Evolutionary conservation across 2,329 filamentous ascomycete genomes (phyloP).

Genomic region (Monosporascus sp.): DNA sequence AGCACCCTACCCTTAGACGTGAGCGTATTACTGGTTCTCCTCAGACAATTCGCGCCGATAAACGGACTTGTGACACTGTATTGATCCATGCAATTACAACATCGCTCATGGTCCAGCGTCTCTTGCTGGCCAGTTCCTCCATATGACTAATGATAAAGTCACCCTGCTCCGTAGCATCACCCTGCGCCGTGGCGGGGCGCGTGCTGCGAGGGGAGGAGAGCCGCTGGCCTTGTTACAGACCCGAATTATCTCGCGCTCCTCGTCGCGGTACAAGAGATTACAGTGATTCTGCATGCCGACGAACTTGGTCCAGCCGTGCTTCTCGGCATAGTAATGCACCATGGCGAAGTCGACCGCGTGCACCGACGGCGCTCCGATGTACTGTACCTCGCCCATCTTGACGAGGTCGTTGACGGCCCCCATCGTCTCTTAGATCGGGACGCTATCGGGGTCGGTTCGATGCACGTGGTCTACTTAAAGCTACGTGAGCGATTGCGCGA

Average conservation of each 20-base stretch:
- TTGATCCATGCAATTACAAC: conserved; percentile 53
- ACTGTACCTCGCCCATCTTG: conserved; percentile 47
- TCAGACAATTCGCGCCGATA: conserved; percentile 41
- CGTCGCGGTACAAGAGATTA: no score
- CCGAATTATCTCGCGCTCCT: no score
- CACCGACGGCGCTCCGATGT: conserved; percentile 39
- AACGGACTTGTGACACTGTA: conserved; percentile 32
- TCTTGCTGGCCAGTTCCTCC: conserved; percentile 32
- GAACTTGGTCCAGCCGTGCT: conserved; percentile 52
- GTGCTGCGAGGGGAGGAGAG: no score
- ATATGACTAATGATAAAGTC: conserved; percentile 25
- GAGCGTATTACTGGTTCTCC: conserved; percentile 51
- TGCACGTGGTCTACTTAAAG: conserved; percentile 36
- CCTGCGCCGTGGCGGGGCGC: conserved; percentile 17
- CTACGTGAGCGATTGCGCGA: no score
- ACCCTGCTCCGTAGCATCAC: conserved; percentile 27
- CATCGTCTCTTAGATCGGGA: conserved; percentile 52
- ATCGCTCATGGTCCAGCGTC: conserved; percentile 51
- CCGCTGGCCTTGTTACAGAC: conserved; percentile 51
- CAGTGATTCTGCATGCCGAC: conserved; percentile 54
- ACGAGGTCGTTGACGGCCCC: conserved; percentile 54
- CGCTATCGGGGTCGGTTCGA: conserved; percentile 46
- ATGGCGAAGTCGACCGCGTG: conserved; percentile 37
- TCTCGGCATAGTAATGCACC: conserved; percentile 41
- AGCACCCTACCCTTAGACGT: conserved; percentile 34